Base-by-base conservation (phyloP, 2,329 filamentous ascomycete species). In the Epichloe sp. region DNA sequence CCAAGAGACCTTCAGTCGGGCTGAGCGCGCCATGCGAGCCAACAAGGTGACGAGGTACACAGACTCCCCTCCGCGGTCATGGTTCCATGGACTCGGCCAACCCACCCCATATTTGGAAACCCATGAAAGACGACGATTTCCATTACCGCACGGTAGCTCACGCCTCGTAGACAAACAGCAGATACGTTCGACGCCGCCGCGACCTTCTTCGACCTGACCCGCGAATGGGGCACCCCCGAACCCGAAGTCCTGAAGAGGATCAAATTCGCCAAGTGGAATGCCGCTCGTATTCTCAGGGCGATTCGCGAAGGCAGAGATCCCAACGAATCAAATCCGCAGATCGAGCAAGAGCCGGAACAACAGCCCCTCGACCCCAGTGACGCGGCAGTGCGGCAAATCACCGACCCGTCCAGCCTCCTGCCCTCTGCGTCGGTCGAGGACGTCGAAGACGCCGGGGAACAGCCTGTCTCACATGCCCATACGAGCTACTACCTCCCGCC, bases 251-350 rank as follows among this genome's bases (percentile, higher is more conserved):
- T 82, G 40, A 80, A 88, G 50, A 97, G 95, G 73, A 88, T 91
- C 68, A 96, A 94, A 66, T 98, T 88, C 64, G 89, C 91, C 42
- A 98, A 97, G 68, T 98, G 88, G 77, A 94, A 97, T 65, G 90
- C 91, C 2, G 73, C 91, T 37, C 81, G 93, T 52, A 98, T 98
- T 62, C 76, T 86, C 15, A 95, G 88, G 68, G 93, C 93, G 11
- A 78, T 96, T 61, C 93, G 90, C 62, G 86, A 90, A 41, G 89
- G 89, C 50, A 84, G 87, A 57, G 90, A 98, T 62, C 93, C 93
- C 3, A 98, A 98, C 67, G 81, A 85, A 51, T 86, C 87, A 7
- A 97, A 97, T 62, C 91, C 91, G 0, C 80, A 79, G 52, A 4
- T 74, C 82, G 49, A 49, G 8, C 56, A 57, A 21, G 54, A 54